A percentile compares a stretch with the other conserved stretches of the same genome.
These are phyloP conservation scores for Globisporangium lucens DNA, from an alignment of 352 stramenopile species.

Conservation along the genomic window DNA sequence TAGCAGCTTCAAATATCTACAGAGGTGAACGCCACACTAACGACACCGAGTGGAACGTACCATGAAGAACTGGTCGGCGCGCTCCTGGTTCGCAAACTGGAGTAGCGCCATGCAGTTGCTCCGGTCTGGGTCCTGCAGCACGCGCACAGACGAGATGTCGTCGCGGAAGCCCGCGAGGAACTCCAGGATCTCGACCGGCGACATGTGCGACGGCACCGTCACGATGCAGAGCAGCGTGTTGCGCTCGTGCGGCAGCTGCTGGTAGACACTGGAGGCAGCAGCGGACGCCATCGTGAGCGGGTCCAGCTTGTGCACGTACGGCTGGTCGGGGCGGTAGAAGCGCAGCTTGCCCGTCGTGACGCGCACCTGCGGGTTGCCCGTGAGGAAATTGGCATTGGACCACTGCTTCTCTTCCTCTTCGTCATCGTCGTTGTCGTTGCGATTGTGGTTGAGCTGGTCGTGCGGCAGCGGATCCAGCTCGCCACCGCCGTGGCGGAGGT, in stretches of 20 bases:
- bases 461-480: slow-evolving; percentile 6
- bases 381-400: slow-evolving; percentile 52
- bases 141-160: slow-evolving; percentile 73
- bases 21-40: neutral
- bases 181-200: slow-evolving; percentile 80
- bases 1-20: neutral
- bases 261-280: slow-evolving; percentile 5
- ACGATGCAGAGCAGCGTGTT: slow-evolving; percentile 81
- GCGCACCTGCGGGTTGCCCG: slow-evolving; percentile 76
- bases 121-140: slow-evolving; percentile 77
- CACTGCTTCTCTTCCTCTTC: slow-evolving; percentile 25
- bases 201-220: slow-evolving; percentile 83
- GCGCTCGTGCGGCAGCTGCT: slow-evolving; percentile 58
- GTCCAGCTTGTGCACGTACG: slow-evolving; percentile 25
- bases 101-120: slow-evolving; percentile 86
- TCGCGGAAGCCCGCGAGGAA: slow-evolving; percentile 73
- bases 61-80: slow-evolving; percentile 80
- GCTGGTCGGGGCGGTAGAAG: slow-evolving; percentile 75
- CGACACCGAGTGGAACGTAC: slow-evolving; percentile 14
- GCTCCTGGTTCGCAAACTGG: slow-evolving; percentile 75
- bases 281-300: slow-evolving; percentile 5
- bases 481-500: slow-evolving; percentile 19
- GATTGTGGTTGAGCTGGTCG: neutral
- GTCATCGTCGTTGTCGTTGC: neutral
- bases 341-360: slow-evolving; percentile 75